Conservation (phyloP, 176 grass and related monocot species). For the Bonia amplexicaulis region DNA sequence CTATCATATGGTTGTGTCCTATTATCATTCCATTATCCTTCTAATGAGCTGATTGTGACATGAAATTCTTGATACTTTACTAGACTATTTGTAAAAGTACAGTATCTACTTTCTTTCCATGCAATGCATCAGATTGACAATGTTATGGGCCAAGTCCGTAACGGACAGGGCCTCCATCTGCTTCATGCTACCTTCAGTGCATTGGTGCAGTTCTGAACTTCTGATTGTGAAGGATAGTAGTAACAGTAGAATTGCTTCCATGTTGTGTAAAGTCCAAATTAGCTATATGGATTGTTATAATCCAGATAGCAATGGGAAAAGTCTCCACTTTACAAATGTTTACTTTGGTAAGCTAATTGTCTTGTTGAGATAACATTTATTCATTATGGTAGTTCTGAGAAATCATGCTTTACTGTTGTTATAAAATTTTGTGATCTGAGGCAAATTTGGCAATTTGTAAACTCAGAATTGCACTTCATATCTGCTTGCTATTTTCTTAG, state of each 20-base stretch:
- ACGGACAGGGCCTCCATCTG: neutral
- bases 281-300: conserved; percentile 5
- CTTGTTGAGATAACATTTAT: neutral
- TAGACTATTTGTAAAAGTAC: neutral
- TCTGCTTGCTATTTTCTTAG: neutral
- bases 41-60: neutral
- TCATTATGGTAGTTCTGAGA: conserved; percentile 1
- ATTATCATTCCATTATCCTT: neutral
- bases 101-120: neutral
- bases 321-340: neutral
- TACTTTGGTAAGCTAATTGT: neutral
- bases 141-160: neutral
- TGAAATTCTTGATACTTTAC: neutral
- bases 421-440: neutral
- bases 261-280: conserved; percentile 9
- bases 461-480: neutral
- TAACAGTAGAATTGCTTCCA: conserved; percentile 7
- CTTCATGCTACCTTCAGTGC: conserved; percentile 4
- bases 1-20: neutral
- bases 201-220: neutral
- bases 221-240: conserved; percentile 1
- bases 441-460: conserved; percentile 10
- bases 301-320: neutral
- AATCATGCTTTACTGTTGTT: neutral
- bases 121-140: neutral